Evolutionary conservation across 116 monocot species (phyloP).

Genomic region (Iris pallida): DNA sequence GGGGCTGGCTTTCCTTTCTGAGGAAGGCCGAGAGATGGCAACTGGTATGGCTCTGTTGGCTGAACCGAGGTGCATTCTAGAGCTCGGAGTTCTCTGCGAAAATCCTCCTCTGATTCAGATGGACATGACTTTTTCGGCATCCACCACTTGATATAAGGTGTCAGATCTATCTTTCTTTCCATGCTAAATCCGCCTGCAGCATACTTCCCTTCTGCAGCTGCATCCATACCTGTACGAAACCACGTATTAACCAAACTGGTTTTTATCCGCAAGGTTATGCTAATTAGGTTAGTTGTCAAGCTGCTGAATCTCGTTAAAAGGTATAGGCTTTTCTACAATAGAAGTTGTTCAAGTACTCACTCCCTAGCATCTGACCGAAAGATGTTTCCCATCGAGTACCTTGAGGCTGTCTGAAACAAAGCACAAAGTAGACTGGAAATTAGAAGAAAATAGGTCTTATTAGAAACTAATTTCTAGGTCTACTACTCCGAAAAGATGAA

Average conservation of each 20-base stretch:
- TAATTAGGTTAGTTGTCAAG: not conserved
- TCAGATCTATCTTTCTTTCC: conserved; percentile 87
- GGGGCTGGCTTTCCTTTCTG: conserved; percentile 30
- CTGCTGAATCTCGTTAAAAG: not conserved
- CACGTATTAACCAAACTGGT: conserved; percentile 10
- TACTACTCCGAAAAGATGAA: too few relatives aligned
- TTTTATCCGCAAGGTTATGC: not conserved
- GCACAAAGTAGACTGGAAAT: conserved; percentile 2
- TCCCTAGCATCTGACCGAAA: conserved; percentile 59
- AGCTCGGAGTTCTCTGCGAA: conserved; percentile 47
- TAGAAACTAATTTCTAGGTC: too few relatives aligned
- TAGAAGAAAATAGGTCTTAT: not conserved
- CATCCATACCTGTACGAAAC: conserved; percentile 44
- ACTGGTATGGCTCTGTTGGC: conserved; percentile 70
- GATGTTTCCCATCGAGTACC: conserved; percentile 68
- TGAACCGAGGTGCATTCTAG: conserved; percentile 41
- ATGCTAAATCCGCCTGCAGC: conserved; percentile 28
- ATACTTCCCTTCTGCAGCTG: conserved; percentile 45
- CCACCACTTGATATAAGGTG: conserved; percentile 87
- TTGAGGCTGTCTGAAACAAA: conserved; percentile 54
- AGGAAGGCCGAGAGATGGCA: conserved; percentile 61
- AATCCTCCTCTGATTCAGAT: conserved; percentile 50
- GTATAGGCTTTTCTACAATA: not conserved
- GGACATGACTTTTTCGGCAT: conserved; percentile 49
- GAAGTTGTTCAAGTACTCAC: conserved; percentile 32